phyloP scores from a whole-genome alignment of 169 alveolate genomes.

The Cryptosporidium ubiquitum region DNA sequence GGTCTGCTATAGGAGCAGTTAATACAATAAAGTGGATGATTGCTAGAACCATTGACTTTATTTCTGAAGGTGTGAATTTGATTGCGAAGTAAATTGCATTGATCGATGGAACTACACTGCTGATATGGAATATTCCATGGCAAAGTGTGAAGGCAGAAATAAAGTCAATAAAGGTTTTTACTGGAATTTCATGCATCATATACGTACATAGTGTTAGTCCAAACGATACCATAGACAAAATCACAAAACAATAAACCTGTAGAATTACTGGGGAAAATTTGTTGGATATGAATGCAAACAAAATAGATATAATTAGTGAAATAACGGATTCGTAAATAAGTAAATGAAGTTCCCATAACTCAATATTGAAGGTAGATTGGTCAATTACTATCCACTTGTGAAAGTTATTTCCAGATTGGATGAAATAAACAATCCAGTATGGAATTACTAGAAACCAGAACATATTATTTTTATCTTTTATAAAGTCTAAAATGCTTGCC shows the following conservation, averaged over 20 bases:
- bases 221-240: slow-evolving; percentile 50
- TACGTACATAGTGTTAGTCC: slow-evolving; percentile 47
- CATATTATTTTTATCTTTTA: neutral
- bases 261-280: slow-evolving; percentile 24
- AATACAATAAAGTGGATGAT: neutral
- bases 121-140: slow-evolving; percentile 51
- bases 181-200: slow-evolving; percentile 46
- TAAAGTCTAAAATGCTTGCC: neutral
- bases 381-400: slow-evolving; percentile 36
- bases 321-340: slow-evolving; percentile 29
- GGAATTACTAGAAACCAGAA: slow-evolving; percentile 40
- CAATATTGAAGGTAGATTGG: neutral
- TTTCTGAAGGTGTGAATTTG: neutral
- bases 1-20: slow-evolving; percentile 52
- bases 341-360: slow-evolving; percentile 43
- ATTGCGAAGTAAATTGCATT: slow-evolving; percentile 19
- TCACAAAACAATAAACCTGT: slow-evolving; percentile 50
- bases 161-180: slow-evolving; percentile 56
- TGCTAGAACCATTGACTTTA: slow-evolving; percentile 22
- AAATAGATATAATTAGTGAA: neutral
- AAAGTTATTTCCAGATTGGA: slow-evolving; percentile 51
- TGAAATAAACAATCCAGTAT: slow-evolving; percentile 46
- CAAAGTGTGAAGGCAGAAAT: slow-evolving; percentile 50
- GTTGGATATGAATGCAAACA: neutral
- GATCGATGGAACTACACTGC: slow-evolving; percentile 19